These are phyloP conservation scores for Mycosphaerella sp. DNA, from an alignment of 2,329 filamentous ascomycete species.

Conservation along the genomic window DNA sequence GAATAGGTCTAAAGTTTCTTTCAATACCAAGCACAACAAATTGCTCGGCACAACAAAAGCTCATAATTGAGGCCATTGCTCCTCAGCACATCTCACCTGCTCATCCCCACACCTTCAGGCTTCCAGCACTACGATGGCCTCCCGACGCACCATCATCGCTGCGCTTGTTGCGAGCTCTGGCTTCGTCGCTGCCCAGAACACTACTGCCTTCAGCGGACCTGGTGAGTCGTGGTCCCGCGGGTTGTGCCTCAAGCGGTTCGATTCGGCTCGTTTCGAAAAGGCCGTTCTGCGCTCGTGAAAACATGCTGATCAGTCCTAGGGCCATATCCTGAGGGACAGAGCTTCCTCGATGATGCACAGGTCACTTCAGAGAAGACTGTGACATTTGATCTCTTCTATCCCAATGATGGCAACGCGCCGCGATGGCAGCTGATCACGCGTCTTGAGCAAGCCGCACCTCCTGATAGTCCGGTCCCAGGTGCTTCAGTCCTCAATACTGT, in stretches of 20 bases:
- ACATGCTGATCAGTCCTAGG: background rate
- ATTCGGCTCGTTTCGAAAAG: background rate
- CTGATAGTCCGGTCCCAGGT: constrained; percentile 6
- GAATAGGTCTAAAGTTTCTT: constrained; percentile 1
- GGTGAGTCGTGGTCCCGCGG: background rate
- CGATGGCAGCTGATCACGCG: constrained; percentile 9
- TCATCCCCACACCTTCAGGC: background rate
- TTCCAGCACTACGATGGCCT: background rate
- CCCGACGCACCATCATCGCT: constrained; percentile 2
- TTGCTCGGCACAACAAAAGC: constrained; percentile 3
- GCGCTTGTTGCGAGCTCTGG: constrained; percentile 1
- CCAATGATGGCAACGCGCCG: constrained; percentile 8
- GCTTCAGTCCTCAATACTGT: constrained; percentile 9
- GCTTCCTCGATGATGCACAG: constrained; percentile 4
- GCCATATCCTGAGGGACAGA: constrained; percentile 2
- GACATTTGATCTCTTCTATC: constrained; percentile 9
- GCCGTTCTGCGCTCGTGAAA: background rate
- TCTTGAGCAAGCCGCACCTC: constrained; percentile 6
- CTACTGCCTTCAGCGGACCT: constrained; percentile 9
- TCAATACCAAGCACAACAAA: constrained; percentile 6
- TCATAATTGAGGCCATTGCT: constrained; percentile 1
- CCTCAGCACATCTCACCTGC: background rate
- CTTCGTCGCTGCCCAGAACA: constrained; percentile 9
- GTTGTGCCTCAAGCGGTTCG: too few relatives aligned
- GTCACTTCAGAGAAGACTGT: constrained; percentile 8